A percentile compares a stretch with the other conserved stretches of the same genome.
Evolutionary conservation across 495 filamentous ascomycete genomes (phyloP).

Genomic region (Penicillium daleae): DNA sequence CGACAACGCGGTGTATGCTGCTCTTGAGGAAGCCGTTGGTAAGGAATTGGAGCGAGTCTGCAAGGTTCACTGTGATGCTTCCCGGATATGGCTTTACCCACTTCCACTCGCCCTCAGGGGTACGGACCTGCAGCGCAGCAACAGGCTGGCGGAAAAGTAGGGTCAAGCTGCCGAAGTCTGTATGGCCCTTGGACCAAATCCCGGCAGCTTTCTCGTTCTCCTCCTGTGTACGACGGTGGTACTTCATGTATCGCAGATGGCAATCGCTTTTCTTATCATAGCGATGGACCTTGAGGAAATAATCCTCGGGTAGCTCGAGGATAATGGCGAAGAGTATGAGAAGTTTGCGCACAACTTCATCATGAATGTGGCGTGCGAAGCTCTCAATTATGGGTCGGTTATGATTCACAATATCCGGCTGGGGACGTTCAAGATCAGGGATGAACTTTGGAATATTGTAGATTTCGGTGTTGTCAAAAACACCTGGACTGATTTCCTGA

Average conservation of each 20-base stretch:
- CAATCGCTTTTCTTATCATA: conserved; percentile 51
- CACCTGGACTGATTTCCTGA: conserved; percentile 33
- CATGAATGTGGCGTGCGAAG: conserved; percentile 52
- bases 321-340: conserved; percentile 52
- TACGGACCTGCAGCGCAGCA: conserved; percentile 56
- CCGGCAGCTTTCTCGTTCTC: conserved; percentile 47
- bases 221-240: conserved; percentile 46
- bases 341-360: conserved; percentile 49
- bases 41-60: conserved; percentile 49
- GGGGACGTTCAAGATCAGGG: conserved; percentile 43
- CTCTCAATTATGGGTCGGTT: conserved; percentile 49
- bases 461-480: conserved; percentile 57
- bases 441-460: conserved; percentile 60
- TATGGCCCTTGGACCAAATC: conserved; percentile 53
- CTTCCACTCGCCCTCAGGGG: conserved; percentile 32
- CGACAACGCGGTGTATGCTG: conserved; percentile 53
- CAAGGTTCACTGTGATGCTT: conserved; percentile 53
- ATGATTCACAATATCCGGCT: conserved; percentile 45
- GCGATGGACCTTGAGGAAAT: conserved; percentile 51
- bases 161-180: conserved; percentile 57
- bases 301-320: conserved; percentile 57
- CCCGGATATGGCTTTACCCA: conserved; percentile 36
- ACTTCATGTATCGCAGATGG: conserved; percentile 61
- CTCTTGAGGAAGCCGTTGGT: conserved; percentile 51
- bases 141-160: conserved; percentile 60